Base-by-base conservation (phyloP, 805 yeast species). In the Pichia insulana region DNA sequence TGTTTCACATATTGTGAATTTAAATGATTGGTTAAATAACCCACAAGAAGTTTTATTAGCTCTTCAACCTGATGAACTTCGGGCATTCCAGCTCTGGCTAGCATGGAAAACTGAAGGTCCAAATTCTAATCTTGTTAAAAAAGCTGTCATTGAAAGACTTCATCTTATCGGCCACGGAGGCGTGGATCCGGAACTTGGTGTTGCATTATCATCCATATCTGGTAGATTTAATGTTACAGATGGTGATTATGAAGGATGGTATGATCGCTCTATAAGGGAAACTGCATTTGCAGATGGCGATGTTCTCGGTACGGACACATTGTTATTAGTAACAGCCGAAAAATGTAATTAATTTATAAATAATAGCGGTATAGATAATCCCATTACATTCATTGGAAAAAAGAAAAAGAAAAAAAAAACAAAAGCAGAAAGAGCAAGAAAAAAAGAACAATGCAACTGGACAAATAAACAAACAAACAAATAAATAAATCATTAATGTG, bases 21-120 rank as follows among this genome's bases (percentile, higher is more conserved):
- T 47, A 42, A 47, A 36, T 27, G 37, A 30, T 10, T 28, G 52
- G 42, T 33, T 50, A 16, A 38, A 49, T 20, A 46, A 50, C 8
- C 44, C 46, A 8, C 34, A 49, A 15, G 41, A 46, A 17, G 43
- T 41, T 26, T 22, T 22, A 22, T 6, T 8, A 22, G 8, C 25
- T 22, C 25, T 22, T 22, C 25, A 22, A 22, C 25, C 25, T 22
- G 22, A 17, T 37, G 28, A 10, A 13, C 16, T 13, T 15, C 25
- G 13, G 36, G 27, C 5, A 20, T 19, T 31, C 35, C 41, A 27
- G 17, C 43, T 57, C n/a, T 60, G 61, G 45, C 45, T 62, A 25
- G 63, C 59, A 40, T 61, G 61, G 46, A 59, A 60, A 43, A 34
- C 57, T 36, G 49, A 56, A 40, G 63, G 64, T 1, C 40, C 48